phyloP scores from a whole-genome alignment of 352 stramenopile genomes.

The Phytopythium helicoides region DNA sequence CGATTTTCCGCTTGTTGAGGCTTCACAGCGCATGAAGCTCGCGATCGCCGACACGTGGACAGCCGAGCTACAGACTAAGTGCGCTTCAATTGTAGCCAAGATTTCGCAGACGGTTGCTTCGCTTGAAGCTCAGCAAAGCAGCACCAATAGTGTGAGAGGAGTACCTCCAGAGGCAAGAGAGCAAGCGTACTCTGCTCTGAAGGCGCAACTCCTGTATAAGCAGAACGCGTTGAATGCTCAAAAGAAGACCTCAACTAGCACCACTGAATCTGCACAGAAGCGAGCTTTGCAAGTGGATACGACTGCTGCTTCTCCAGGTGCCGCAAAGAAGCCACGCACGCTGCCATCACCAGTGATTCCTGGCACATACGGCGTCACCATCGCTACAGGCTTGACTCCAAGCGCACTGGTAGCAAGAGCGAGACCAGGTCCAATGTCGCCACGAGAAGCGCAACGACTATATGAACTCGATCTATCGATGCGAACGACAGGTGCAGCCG shows the following conservation, averaged over 20 bases:
- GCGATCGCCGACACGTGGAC: slow-evolving; percentile 40
- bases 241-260: slow-evolving; percentile 21
- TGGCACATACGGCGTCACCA: neutral
- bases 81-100: slow-evolving; percentile 48
- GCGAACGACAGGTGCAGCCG: slow-evolving; percentile 22
- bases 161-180: slow-evolving; percentile 34
- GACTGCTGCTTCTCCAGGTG: neutral
- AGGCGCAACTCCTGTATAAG: slow-evolving; percentile 52
- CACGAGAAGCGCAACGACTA: slow-evolving; percentile 55
- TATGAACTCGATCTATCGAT: slow-evolving; percentile 65
- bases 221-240: slow-evolving; percentile 30
- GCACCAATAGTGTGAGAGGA: slow-evolving; percentile 5
- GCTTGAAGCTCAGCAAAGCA: slow-evolving; percentile 24
- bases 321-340: slow-evolving; percentile 21
- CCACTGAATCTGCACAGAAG: slow-evolving; percentile 17
- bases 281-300: slow-evolving; percentile 23
- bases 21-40: slow-evolving; percentile 31
- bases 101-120: slow-evolving; percentile 43
- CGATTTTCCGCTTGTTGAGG: slow-evolving; percentile 47
- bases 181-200: slow-evolving; percentile 60
- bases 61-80: slow-evolving; percentile 59
- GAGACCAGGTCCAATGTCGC: slow-evolving; percentile 35
- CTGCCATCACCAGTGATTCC: neutral
- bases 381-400: neutral
- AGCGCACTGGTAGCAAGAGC: slow-evolving; percentile 2